Evolutionary conservation across 169 alveolate genomes (phyloP), one percentile per base, ranked within the genome.

Genomic region (Plasmodium malariae): DNA sequence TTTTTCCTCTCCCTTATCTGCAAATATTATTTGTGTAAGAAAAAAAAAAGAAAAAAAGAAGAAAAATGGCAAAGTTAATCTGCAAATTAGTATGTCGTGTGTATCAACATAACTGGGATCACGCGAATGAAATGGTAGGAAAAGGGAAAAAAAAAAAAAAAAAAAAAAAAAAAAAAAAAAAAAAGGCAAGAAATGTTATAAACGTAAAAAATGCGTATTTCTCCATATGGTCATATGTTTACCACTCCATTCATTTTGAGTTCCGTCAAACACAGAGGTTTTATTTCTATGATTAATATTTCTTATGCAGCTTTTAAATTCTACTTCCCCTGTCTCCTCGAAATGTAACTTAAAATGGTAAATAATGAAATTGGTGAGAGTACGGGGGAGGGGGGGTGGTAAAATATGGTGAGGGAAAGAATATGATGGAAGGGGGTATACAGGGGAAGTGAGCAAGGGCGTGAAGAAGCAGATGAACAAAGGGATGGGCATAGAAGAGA

Each of bases 281-380:
- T 67, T 80, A 67, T 80, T 80, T 49, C 71, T 51, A 43, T 80
- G 83, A 45, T 57, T 48, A 45, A 80, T 28, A 40, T 80, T 63
- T 67, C 83, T 65, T 36, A 26, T 57, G 19, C 72, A 48, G 30
- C 72, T 51, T 67, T 65, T 80, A 55, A 32, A 80, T 48, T 11
- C 43, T 21, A n/a, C 26, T 67, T 63, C 54, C 11, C 40, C 32
- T n/a, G n/a, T n/a, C 2, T 80, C 48, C 37, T 80, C 83, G 1
- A 24, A 21, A 62, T 24, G 21, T 24, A 80, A 59, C 90, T 80
- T 14, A 30, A 19, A 21, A 78, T 14, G 59, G 7, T 2, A 55
- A 57, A 40, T 19, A 43, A 60, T 6, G 14, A 28, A 49, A 48
- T 2, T n/a, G n/a, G n/a, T n/a, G n/a, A n/a, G n/a, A n/a, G n/a